Conservation (phyloP, 164 flowering plant species). For the Hamamelis virginiana region DNA sequence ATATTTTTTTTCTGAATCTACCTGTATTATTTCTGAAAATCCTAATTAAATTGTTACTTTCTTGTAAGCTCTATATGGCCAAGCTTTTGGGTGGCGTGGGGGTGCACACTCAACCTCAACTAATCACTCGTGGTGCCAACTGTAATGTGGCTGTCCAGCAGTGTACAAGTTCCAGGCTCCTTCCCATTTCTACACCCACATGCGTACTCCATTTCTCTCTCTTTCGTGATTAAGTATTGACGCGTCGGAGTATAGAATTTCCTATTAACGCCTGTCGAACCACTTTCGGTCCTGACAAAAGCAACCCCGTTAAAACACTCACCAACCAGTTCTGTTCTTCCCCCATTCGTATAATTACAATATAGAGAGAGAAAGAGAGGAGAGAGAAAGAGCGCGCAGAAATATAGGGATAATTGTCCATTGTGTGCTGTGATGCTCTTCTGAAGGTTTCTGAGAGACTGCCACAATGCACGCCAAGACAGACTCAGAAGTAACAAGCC, state of each 20-base stretch:
- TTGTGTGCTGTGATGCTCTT: background rate
- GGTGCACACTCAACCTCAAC: background rate
- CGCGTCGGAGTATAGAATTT: too few species aligned
- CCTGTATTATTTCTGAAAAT: too few species aligned
- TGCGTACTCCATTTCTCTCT: background rate
- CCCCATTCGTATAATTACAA: too few species aligned
- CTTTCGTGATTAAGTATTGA: too few species aligned
- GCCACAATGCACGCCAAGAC: slow-evolving; percentile 38
- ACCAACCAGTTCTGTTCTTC: background rate
- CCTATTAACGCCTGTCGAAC: background rate
- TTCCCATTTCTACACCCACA: background rate
- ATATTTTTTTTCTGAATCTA: too few species aligned
- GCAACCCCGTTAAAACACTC: background rate
- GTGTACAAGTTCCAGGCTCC: slow-evolving; percentile 4
- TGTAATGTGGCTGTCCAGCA: slow-evolving; percentile 15
- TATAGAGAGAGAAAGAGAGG: too few species aligned
- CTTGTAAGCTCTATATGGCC: background rate
- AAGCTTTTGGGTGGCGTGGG: background rate
- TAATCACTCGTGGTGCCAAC: slow-evolving; percentile 13
- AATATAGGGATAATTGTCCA: background rate
- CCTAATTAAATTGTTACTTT: too few species aligned
- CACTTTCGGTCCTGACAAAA: too few species aligned
- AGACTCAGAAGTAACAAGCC: slow-evolving; percentile 60
- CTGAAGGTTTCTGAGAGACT: background rate
- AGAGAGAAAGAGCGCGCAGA: too few species aligned